Percentiles rank a stretch among this genome's conserved stretches.
Evolutionary conservation across 768 basidiomycete species (phyloP).

Genomic region (Xerocomellus dryophilus): DNA sequence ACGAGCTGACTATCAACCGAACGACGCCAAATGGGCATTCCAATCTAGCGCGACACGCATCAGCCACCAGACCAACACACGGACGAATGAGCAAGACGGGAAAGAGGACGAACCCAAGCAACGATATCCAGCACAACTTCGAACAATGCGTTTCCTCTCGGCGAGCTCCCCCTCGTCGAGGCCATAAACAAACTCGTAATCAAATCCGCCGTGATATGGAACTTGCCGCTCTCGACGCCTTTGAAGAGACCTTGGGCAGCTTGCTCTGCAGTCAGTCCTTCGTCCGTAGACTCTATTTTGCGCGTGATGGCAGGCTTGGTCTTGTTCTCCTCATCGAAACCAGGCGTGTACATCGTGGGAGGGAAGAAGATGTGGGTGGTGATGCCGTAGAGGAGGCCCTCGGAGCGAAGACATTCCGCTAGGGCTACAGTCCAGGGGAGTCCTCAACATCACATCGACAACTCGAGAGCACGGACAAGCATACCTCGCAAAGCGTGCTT

Average conservation of each 20-base stretch:
- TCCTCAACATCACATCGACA: background rate
- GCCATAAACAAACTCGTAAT: constrained; percentile 66
- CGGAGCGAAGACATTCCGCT: constrained; percentile 78
- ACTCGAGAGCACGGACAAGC: background rate
- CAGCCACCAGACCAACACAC: background rate
- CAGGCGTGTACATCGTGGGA: constrained; percentile 74
- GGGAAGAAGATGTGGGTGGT: constrained; percentile 81
- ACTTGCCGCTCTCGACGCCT: constrained; percentile 69
- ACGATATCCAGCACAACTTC: constrained; percentile 46
- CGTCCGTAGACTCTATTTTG: constrained; percentile 75
- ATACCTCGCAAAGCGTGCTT: constrained; percentile 85
- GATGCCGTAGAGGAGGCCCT: constrained; percentile 75
- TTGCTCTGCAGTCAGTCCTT: constrained; percentile 57
- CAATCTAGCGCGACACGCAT: constrained; percentile 36
- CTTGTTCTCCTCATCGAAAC: constrained; percentile 71
- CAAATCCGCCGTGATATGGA: constrained; percentile 74
- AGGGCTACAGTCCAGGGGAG: constrained; percentile 48
- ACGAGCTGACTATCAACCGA: constrained; percentile 47
- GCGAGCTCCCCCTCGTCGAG: constrained; percentile 57
- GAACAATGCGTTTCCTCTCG: constrained; percentile 54
- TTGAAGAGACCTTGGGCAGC: constrained; percentile 58
- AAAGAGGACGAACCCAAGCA: constrained; percentile 40
- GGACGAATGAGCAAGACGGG: background rate
- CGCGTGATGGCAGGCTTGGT: constrained; percentile 72
- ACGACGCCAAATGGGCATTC: constrained; percentile 49